Base-by-base conservation (phyloP, 495 filamentous ascomycete genomes). In the Daldinia grandis region DNA sequence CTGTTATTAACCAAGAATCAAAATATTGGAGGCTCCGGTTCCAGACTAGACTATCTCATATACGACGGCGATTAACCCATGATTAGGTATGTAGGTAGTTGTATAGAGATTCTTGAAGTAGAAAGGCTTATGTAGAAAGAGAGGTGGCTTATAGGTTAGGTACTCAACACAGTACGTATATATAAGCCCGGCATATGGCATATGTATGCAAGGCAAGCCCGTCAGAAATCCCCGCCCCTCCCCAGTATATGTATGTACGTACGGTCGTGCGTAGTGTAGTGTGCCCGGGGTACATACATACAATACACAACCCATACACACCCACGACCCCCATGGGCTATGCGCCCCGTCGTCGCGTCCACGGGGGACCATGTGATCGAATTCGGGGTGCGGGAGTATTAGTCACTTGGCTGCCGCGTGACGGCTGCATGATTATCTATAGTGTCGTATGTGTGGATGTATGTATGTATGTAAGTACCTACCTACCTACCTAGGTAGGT, bases 311-410 rank as follows among this genome's bases (percentile, higher is more conserved):
- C 44, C 14, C 64, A 53, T 53, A 24, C 64, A 66, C 64, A 55
- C 55, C 30, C 24, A 53, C 30, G 24, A 37, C 54, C 56, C 63
- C 63, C 56, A 27, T 57, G 58, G 50, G 51, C n/a, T 44, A 60
- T 64, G 65, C 70, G 65, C 70, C 70, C 65, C 57, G 25, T 64
- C 50, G 42, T 65, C 70, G 70, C 70, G 70, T 68, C 61, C 56
- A 44, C 62, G 65, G 54, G 61, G 62, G 55, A 19, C 64, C 70
- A 73, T 73, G 70, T 73, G 70, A 73, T 49, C 65, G 50, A 27
- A 59, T 68, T 73, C 49, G 65, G 64, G 30, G 63, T 49, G 54
- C 33, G 51, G 37, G 33, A 51, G 49, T 62, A 64, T 73, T 73
- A 73, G 61, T 73, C 68, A 56, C 53, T 55, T 58, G 17, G 27